Evolutionary conservation across 2,329 filamentous ascomycete genomes (phyloP).

Genomic region (Cryphonectria nitschkei): DNA sequence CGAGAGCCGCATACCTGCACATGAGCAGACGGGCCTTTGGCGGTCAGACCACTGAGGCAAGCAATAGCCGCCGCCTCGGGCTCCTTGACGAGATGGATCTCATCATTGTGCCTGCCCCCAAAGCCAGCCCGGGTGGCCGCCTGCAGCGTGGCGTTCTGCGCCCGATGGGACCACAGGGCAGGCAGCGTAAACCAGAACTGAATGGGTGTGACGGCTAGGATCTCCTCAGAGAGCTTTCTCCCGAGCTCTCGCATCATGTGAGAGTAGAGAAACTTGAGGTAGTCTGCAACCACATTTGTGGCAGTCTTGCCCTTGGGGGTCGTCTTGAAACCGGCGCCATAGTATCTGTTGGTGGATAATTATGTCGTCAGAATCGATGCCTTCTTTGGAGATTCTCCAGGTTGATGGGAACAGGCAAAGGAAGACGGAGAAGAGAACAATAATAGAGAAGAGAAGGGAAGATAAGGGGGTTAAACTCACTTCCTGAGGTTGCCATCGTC

Average conservation of each 20-base stretch:
- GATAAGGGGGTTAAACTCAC: neutral
- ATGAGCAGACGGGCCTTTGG: conserved; percentile 6
- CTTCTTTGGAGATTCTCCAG: neutral
- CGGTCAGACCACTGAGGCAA: conserved; percentile 4
- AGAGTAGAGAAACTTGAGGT: conserved; percentile 4
- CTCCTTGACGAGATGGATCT: conserved; percentile 15
- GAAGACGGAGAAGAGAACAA: neutral
- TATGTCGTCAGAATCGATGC: neutral
- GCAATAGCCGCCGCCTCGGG: conserved; percentile 14
- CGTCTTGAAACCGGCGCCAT: conserved; percentile 4
- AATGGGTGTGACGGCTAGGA: conserved; percentile 10
- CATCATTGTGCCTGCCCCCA: neutral
- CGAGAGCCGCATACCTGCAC: neutral
- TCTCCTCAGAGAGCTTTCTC: conserved; percentile 11
- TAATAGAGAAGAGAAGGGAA: neutral
- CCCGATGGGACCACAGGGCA: conserved; percentile 8
- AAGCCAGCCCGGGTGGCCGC: conserved; percentile 11
- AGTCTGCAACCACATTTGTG: neutral
- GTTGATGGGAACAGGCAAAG: neutral
- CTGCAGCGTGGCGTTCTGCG: conserved; percentile 10
- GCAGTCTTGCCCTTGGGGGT: conserved; percentile 6
- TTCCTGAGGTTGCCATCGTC: conserved; percentile 5
- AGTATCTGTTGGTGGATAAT: neutral
- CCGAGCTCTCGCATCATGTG: conserved; percentile 15
- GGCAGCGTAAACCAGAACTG: conserved; percentile 16